Conservation (phyloP, 2,329 filamentous ascomycete genomes). For the Colletotrichum horii region DNA sequence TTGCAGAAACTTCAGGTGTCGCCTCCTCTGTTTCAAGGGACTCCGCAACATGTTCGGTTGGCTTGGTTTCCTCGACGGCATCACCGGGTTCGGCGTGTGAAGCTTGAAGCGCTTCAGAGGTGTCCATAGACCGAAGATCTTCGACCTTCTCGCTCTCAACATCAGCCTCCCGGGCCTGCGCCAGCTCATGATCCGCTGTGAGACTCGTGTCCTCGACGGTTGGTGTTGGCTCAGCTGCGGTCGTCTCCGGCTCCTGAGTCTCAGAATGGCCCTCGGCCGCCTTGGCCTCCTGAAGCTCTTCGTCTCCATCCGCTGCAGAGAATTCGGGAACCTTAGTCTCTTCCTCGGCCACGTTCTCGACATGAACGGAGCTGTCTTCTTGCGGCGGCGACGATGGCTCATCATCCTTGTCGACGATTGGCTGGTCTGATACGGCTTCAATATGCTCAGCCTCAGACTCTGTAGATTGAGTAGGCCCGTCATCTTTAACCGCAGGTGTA, state of each 20-base stretch:
- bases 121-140: neutral
- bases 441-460: neutral
- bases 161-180: neutral
- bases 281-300: neutral
- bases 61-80: neutral
- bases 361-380: neutral
- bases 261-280: neutral
- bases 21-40: neutral
- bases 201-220: neutral
- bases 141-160: neutral
- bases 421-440: neutral
- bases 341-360: neutral
- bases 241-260: neutral
- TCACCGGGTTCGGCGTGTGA: neutral
- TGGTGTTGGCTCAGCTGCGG: neutral
- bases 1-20: neutral
- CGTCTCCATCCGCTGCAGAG: neutral
- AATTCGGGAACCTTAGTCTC: neutral
- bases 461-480: neutral
- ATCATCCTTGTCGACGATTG: neutral
- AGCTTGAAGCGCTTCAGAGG: neutral
- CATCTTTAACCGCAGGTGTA: neutral
- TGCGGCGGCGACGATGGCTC: neutral
- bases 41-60: neutral
- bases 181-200: neutral